These are phyloP conservation scores for Botrytis hyacinthi DNA, from an alignment of 2,329 filamentous ascomycete species.

Conservation along the genomic window DNA sequence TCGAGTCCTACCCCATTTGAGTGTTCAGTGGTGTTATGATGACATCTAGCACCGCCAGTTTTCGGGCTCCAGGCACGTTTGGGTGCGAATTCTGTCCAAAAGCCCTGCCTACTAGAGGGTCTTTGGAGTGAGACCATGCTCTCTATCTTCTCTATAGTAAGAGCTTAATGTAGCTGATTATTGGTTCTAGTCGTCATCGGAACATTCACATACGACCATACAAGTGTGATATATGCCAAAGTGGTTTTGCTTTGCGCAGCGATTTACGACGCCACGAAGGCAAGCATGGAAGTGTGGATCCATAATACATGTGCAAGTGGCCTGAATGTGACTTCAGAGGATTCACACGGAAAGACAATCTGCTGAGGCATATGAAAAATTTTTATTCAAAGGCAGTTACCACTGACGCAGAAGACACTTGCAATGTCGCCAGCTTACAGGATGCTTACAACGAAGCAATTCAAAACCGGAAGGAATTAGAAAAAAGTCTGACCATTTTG, in stretches of 20 bases:
- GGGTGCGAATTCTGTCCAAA: not conserved
- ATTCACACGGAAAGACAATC: not conserved
- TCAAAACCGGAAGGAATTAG: accelerated
- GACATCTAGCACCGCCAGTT: not conserved
- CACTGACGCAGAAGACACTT: not conserved
- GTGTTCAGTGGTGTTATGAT: not conserved
- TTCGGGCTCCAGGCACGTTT: not conserved
- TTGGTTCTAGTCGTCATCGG: not conserved
- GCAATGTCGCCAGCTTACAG: accelerated
- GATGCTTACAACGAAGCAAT: not conserved
- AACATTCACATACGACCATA: slow-evolving; percentile 21
- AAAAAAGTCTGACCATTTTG: not conserved
- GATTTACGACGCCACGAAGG: slow-evolving; percentile 26
- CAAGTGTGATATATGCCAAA: slow-evolving; percentile 21
- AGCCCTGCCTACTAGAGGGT: not conserved
- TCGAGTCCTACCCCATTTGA: not conserved
- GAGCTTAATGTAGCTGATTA: not conserved
- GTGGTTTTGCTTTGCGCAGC: slow-evolving; percentile 27
- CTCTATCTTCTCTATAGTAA: not conserved
- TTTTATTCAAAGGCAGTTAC: not conserved
- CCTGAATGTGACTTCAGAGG: not conserved
- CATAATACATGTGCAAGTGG: slow-evolving; percentile 28
- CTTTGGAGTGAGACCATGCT: not conserved
- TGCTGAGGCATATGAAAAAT: not conserved
- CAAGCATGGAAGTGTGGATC: slow-evolving; percentile 23